These are phyloP conservation scores for Coemansia sp. DNA, from an alignment of 192 early-diverging fungal genomes.

Conservation along the genomic window DNA sequence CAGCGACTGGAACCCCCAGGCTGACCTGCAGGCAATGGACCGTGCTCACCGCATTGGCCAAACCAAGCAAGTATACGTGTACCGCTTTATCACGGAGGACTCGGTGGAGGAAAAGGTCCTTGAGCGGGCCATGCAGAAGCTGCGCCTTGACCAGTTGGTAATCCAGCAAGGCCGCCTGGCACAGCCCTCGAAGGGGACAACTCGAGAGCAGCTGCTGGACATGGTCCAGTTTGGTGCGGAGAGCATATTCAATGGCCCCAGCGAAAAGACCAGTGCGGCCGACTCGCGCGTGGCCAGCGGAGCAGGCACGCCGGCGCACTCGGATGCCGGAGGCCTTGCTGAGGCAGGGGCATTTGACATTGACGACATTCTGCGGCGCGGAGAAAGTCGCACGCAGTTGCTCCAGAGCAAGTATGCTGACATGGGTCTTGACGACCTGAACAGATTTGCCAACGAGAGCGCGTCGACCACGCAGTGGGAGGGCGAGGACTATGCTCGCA, in stretches of 20 bases:
- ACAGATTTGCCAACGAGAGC: constrained; percentile 77
- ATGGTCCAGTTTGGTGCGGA: constrained; percentile 99
- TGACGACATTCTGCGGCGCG: constrained; percentile 83
- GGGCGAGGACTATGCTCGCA: constrained; percentile 90
- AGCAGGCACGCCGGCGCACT: constrained; percentile 28
- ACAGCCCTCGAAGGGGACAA: constrained; percentile 64
- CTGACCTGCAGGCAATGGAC: constrained; percentile 93
- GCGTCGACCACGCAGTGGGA: constrained; percentile 90
- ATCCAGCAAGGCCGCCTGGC: constrained; percentile 92
- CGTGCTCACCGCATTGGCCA: constrained; percentile 99
- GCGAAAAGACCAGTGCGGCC: constrained; percentile 19
- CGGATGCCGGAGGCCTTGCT: constrained; percentile 48
- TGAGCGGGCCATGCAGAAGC: constrained; percentile 95
- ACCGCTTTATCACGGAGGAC: constrained; percentile 95
- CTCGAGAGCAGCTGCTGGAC: constrained; percentile 65
- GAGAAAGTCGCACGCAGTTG: constrained; percentile 87
- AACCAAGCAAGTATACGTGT: constrained; percentile 96
- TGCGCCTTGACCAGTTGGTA: constrained; percentile 95
- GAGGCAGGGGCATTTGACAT: constrained; percentile 44
- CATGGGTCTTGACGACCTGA: constrained; percentile 89
- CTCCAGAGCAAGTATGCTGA: constrained; percentile 87
- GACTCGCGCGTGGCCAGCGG: constrained; percentile 33
- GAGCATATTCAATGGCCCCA: constrained; percentile 65
- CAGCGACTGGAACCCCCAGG: constrained; percentile 94
- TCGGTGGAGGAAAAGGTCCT: constrained; percentile 97